A percentile compares a stretch with the other conserved stretches of the same genome.
These are phyloP conservation scores for Paspalum notatum DNA, from an alignment of 176 grass and related monocot genomes.

Conservation along the genomic window DNA sequence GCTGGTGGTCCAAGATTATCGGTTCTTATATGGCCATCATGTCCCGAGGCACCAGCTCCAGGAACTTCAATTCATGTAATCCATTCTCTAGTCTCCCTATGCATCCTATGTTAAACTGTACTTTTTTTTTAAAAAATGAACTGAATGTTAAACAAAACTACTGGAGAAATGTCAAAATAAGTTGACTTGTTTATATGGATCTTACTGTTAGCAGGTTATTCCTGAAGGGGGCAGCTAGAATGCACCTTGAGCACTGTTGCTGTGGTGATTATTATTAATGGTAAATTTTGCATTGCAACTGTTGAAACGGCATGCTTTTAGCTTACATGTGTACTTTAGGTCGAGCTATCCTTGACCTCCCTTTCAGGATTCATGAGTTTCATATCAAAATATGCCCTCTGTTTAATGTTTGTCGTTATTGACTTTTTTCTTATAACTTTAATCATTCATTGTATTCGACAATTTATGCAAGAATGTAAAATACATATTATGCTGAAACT, in stretches of 20 bases:
- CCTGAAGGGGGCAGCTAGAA: not conserved
- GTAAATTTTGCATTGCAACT: not conserved
- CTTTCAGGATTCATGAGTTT: no score
- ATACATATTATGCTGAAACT: no score
- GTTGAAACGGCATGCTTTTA: not conserved
- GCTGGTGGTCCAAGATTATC: not conserved
- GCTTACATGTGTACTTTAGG: not conserved
- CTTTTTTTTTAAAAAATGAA: not conserved
- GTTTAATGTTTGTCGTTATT: not conserved
- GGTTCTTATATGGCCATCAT: not conserved
- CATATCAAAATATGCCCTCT: no score
- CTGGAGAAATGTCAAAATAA: not conserved
- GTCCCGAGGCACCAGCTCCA: not conserved
- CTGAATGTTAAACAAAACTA: not conserved
- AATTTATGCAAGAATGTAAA: no score
- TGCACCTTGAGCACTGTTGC: not conserved
- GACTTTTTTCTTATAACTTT: no score
- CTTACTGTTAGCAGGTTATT: not conserved
- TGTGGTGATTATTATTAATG: not conserved
- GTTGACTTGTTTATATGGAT: not conserved
- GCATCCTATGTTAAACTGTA: not conserved
- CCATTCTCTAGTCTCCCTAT: not conserved
- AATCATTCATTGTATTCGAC: no score
- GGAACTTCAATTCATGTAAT: conserved; percentile 9
- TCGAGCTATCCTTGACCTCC: no score